phyloP scores from a whole-genome alignment of 371 early-diverging fungal genomes.

The Circinella minor region DNA sequence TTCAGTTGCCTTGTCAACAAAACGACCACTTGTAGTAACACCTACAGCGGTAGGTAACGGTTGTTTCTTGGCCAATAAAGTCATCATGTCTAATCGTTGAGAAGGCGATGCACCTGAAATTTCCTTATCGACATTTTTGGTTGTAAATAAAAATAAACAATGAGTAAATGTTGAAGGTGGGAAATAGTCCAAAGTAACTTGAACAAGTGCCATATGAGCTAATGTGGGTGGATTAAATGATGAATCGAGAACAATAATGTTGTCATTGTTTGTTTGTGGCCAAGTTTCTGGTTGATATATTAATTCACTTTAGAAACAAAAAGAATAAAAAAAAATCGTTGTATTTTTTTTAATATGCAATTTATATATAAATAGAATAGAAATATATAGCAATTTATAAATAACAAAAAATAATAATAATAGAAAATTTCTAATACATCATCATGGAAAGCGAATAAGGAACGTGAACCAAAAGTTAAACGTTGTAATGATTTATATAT shows the following conservation, averaged over 20 bases:
- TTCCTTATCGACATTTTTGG: constrained; percentile 64
- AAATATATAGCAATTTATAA: background rate
- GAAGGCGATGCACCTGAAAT: constrained; percentile 51
- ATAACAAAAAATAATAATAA: background rate
- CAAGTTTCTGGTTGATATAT: background rate
- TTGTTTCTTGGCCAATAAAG: constrained; percentile 36
- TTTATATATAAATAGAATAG: background rate
- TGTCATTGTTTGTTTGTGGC: background rate
- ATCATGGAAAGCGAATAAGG: no score
- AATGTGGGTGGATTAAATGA: constrained; percentile 74
- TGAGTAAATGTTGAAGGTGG: constrained; percentile 41
- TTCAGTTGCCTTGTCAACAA: constrained; percentile 61
- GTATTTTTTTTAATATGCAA: no score
- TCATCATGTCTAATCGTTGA: constrained; percentile 63
- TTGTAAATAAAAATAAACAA: constrained; percentile 56
- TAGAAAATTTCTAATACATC: background rate
- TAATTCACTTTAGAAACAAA: background rate
- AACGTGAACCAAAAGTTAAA: no score
- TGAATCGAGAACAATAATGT: constrained; percentile 58
- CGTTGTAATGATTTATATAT: no score
- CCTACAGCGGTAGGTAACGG: constrained; percentile 41
- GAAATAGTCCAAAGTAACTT: constrained; percentile 16
- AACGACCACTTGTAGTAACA: constrained; percentile 57
- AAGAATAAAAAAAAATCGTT: no score
- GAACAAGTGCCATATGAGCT: constrained; percentile 58